Conservation (phyloP, 2,329 filamentous ascomycete species). For the Colletotrichum sp. region DNA sequence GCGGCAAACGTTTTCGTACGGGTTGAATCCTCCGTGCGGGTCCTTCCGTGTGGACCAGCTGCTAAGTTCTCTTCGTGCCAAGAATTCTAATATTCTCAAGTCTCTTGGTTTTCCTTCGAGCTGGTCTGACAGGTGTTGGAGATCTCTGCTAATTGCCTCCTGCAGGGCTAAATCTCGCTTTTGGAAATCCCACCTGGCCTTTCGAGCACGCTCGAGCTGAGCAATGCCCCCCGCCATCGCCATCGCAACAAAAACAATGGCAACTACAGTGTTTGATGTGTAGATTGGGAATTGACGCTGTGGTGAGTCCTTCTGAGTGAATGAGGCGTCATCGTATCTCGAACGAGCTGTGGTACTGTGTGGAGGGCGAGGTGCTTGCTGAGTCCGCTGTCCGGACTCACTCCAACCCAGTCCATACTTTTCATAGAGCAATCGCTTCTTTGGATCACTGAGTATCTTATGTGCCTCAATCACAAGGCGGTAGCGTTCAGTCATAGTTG, state of each 20-base stretch:
- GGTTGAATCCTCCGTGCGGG: not conserved
- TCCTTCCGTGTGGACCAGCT: not conserved
- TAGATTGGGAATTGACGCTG: not conserved
- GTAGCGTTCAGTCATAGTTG: constrained; percentile 15
- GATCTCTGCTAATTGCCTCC: not conserved
- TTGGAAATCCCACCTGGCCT: not conserved
- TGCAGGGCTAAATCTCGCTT: not conserved
- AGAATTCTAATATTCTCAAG: not conserved
- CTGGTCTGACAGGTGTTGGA: not conserved
- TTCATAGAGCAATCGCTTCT: constrained; percentile 16
- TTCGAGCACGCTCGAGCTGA: not conserved
- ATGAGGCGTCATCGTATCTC: not conserved
- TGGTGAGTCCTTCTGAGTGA: not conserved
- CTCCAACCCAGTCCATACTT: constrained; percentile 7
- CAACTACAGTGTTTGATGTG: constrained; percentile 17
- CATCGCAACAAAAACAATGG: constrained; percentile 11
- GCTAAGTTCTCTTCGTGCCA: not conserved
- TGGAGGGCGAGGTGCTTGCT: not conserved
- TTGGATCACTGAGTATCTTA: constrained; percentile 17
- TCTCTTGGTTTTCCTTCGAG: not conserved
- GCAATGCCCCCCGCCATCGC: constrained; percentile 10
- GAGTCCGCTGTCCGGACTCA: not conserved
- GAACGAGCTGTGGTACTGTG: not conserved
- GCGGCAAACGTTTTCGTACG: not conserved
- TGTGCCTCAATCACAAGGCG: constrained; percentile 22